A percentile compares a stretch with the other conserved stretches of the same genome.
Evolutionary conservation across 2,329 filamentous ascomycete species (phyloP).

Genomic region (Ophiostoma ips): DNA sequence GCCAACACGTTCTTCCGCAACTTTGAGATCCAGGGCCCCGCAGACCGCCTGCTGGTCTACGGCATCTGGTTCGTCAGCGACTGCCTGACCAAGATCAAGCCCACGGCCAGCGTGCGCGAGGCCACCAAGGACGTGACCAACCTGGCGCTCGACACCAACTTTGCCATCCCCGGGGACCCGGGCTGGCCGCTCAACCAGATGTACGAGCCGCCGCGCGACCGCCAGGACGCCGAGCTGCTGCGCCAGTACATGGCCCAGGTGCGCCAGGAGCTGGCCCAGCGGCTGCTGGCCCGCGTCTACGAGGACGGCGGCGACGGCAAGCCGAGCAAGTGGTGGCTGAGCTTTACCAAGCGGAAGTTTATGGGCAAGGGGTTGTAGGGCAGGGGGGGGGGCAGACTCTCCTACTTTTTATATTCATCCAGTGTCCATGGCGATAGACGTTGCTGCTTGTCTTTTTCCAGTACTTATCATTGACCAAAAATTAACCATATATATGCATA

Average conservation of each 20-base stretch:
- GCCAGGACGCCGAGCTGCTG: constrained; percentile 79
- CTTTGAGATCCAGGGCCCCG: constrained; percentile 95
- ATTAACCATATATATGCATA: not conserved
- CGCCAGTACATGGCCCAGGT: constrained; percentile 86
- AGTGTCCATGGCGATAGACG: no score
- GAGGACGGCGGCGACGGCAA: constrained; percentile 58
- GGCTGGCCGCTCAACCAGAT: constrained; percentile 89
- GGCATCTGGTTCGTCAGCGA: constrained; percentile 92
- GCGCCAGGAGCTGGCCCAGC: constrained; percentile 73
- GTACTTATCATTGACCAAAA: not conserved
- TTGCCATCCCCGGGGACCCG: constrained; percentile 86
- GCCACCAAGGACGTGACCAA: constrained; percentile 70
- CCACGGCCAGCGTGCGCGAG: constrained; percentile 46
- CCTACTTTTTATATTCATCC: no score
- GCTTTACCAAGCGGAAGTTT: constrained; percentile 98
- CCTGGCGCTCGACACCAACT: constrained; percentile 80
- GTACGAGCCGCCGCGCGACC: constrained; percentile 75
- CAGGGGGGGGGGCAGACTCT: not conserved
- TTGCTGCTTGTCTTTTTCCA: no score
- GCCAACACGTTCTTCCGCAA: constrained; percentile 99
- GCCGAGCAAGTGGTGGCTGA: constrained; percentile 86
- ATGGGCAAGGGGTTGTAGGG: constrained; percentile 79
- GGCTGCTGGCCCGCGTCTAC: constrained; percentile 78
- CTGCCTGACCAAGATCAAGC: constrained; percentile 76
- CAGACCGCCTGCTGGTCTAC: constrained; percentile 89